Evolutionary conservation across 1,284 basidiomycete genomes (phyloP).

Genomic region (Neotropicomus parvogracilis): DNA sequence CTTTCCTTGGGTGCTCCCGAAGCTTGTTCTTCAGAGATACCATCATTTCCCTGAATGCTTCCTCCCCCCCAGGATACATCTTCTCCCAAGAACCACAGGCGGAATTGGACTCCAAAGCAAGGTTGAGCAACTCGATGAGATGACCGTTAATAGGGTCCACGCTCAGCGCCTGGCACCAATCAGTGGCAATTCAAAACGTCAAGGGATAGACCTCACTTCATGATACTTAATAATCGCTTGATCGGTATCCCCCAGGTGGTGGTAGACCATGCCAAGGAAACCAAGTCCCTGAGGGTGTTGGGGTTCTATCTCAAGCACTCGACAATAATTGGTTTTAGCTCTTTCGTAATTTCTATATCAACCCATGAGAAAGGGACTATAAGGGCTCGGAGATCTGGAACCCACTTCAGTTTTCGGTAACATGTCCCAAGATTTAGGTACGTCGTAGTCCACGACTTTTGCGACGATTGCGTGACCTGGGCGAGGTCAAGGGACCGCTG

Average conservation of each 20-base stretch:
- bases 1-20: constrained; percentile 27
- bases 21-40: constrained; percentile 36
- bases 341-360: constrained; percentile 59
- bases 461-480: constrained; percentile 78
- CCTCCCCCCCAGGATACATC: constrained; percentile 35
- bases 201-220: constrained; percentile 51
- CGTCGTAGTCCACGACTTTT: constrained; percentile 80
- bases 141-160: constrained; percentile 85
- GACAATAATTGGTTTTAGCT: constrained; percentile 68
- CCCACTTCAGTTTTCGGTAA: constrained; percentile 73
- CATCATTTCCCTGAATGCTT: constrained; percentile 36
- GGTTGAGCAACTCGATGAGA: constrained; percentile 79
- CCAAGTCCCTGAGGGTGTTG: constrained; percentile 75
- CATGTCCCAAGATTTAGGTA: constrained; percentile 91
- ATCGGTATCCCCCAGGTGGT: constrained; percentile 69
- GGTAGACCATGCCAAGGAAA: constrained; percentile 81
- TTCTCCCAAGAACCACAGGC: constrained; percentile 31
- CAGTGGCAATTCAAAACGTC: constrained; percentile 3
- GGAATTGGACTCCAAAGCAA: constrained; percentile 67
- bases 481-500: constrained; percentile 69
- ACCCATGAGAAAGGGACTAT: constrained; percentile 9
- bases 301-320: constrained; percentile 79
- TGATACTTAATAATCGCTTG: constrained; percentile 86
- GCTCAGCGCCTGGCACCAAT: constrained; percentile 61
- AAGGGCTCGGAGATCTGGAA: constrained; percentile 4